phyloP scores from a whole-genome alignment of 78 protist species.

The Planoprotostelium fungivorum region DNA sequence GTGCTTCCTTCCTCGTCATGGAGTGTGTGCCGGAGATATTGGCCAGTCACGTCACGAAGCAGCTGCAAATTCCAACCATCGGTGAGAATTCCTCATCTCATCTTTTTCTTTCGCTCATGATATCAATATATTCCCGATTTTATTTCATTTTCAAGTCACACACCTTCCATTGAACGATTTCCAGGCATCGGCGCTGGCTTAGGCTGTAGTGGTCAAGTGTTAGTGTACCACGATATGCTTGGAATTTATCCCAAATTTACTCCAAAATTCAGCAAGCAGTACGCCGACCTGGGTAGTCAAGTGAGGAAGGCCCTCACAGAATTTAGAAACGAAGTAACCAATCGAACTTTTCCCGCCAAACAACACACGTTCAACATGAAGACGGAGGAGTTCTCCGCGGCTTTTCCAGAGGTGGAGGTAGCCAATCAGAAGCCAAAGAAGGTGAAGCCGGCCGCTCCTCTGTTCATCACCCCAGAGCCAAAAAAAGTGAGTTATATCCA shows the following conservation, averaged over 20 bases:
- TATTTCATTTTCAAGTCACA: too few species aligned
- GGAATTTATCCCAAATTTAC: slow-evolving; percentile 68
- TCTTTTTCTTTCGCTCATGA: not conserved
- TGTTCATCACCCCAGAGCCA: not conserved
- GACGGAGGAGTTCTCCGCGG: slow-evolving; percentile 21
- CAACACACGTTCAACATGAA: slow-evolving; percentile 50
- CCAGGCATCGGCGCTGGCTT: slow-evolving; percentile 89
- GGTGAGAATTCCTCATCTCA: slow-evolving; percentile 16
- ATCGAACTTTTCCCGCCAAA: slow-evolving; percentile 41
- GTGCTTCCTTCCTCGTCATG: slow-evolving; percentile 81
- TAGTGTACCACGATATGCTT: slow-evolving; percentile 84
- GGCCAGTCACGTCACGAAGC: slow-evolving; percentile 62
- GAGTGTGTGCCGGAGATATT: slow-evolving; percentile 85
- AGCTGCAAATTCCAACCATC: slow-evolving; percentile 78
- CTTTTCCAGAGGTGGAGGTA: not conserved
- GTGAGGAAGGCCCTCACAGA: slow-evolving; percentile 15
- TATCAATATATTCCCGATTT: too few species aligned
- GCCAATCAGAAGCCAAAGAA: not conserved
- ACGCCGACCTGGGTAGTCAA: slow-evolving; percentile 30
- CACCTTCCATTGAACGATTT: too few species aligned
- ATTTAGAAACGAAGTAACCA: slow-evolving; percentile 40
- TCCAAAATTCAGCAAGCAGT: slow-evolving; percentile 79
- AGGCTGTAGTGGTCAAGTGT: slow-evolving; percentile 84
- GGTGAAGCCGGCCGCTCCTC: not conserved
- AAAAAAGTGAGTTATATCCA: not conserved